phyloP scores from a whole-genome alignment of 305 asterid genomes.

The Ilex paraguariensis region DNA sequence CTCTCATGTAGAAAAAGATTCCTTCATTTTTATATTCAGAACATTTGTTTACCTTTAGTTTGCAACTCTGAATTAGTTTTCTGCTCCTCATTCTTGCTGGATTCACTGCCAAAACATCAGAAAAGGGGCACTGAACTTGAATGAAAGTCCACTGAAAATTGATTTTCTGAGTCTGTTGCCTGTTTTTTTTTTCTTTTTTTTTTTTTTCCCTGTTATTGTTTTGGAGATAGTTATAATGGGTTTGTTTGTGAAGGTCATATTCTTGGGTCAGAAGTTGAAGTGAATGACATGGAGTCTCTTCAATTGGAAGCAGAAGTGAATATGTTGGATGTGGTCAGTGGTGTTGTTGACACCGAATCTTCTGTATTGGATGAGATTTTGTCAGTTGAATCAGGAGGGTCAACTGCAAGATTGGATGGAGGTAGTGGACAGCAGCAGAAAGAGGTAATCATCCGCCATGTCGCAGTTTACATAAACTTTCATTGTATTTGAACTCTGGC shows the following conservation, averaged over 20 bases:
- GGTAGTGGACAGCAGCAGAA: constrained; percentile 46
- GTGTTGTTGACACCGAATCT: constrained; percentile 30
- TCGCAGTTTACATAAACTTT: neutral
- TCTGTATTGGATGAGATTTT: constrained; percentile 75
- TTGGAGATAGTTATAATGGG: neutral
- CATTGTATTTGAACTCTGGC: neutral
- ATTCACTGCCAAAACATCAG: too few species aligned
- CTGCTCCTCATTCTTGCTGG: too few species aligned
- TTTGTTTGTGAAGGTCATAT: constrained; percentile 30
- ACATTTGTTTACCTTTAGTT: too few species aligned
- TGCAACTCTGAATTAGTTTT: too few species aligned
- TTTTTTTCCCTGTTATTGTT: neutral
- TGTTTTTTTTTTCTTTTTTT: constrained; percentile 6
- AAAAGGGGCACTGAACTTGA: too few species aligned
- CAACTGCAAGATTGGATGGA: constrained; percentile 33
- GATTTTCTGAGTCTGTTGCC: constrained; percentile 5
- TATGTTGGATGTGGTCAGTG: constrained; percentile 33
- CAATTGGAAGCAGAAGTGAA: constrained; percentile 37
- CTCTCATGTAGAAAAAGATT: too few species aligned
- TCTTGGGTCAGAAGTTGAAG: constrained; percentile 32
- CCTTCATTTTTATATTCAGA: too few species aligned
- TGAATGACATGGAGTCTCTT: constrained; percentile 29
- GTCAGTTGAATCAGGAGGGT: constrained; percentile 45
- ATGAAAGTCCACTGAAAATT: neutral
- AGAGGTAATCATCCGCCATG: constrained; percentile 40